Evolutionary conservation across 352 stramenopile species (phyloP), one percentile per base, ranked within the genome.

Genomic region (Phytophthora boehmeriae): DNA sequence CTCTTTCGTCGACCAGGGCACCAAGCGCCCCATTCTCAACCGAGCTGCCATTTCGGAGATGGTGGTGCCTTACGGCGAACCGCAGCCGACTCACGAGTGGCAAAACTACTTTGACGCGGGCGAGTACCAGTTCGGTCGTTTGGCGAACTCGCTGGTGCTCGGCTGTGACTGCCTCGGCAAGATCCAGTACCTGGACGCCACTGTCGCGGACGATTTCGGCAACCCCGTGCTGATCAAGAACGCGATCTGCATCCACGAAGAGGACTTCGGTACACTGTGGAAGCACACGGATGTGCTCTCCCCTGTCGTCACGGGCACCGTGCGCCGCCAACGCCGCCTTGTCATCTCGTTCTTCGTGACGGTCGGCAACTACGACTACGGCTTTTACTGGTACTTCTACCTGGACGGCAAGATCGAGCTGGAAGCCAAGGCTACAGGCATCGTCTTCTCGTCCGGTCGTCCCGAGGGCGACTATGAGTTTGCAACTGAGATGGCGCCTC

Each of bases 81-180:
- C 83, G 2, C 63, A 78, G 48, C 68, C 79, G 8, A 88, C 84
- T 0, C 83, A 82, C 64, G 70, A 78, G 38, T 80, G 84, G 53
- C 90, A 94, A 48, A 92, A 89, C 75, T 89, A 88, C 53, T 94
- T 95, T 54, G 86, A 95, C 59, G 86, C 89, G 2, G 81, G 83
- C 35, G 83, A 94, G 54, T 92, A 89, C 59, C 78, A 85, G 39
- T 75, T 89, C 22, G 83, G 85, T 5, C 83, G 75, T 32, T 84
- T 86, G 34, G 72, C 81, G 17, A 92, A 90, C 54, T 88, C 71
- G 23, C 67, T 92, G 5, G 72, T 85, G 55, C 75, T 95, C 13
- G 85, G 85, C 30, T 94, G 86, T 30, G 86, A 95, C 65, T 95
- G 87, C 47, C 68, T 93, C 10, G 87, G 87, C 6, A 69, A 90